Evolutionary conservation across 2,329 filamentous ascomycete species (phyloP), one percentile per base, ranked within the genome.

Genomic region (Sporothrix brasiliensis): DNA sequence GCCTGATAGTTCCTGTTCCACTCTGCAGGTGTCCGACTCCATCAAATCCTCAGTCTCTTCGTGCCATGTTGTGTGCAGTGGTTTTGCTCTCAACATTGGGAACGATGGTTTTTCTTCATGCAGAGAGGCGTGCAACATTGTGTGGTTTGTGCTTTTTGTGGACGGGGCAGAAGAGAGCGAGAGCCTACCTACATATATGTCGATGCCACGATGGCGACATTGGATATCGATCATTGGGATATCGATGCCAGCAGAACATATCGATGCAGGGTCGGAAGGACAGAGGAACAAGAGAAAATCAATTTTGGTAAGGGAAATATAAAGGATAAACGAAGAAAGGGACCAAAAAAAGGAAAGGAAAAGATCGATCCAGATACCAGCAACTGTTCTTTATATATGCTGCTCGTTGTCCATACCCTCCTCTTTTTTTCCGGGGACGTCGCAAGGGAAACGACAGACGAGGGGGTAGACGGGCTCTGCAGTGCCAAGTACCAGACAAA

Each of bases 41-140:
- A 27, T 66, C 61, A 34, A 13, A 66, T 66, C 61, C 27, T 14
- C 21, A 4, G 9, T 4, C 56, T n/a, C 41, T 49, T 21, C 44
- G 27, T 52, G 61, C 11, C 3, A 14, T 30, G 24, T 49, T 49
- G 56, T 30, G 47, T 52, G 44, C 63, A 14, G 44, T 34, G 41
- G 24, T 6, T 24, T 24, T 67, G 61, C 68, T 72, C 69, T 74
- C 73, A 73, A 70, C 19, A 71, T 73, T 73, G 72, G 72, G 72
- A 74, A 73, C 72, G 53, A 19, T 47, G 9, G 2, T 21, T 41
- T 60, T 73, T 74, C 72, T 71, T 74, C 73, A 74, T 73, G 61
- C 70, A 69, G 54, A 24, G 47, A 9, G 30, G 54, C 21, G 41
- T 47, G 24, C 24, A 49, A 39, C n/a, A 13, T 16, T 2, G 41